Evolutionary conservation across 176 grass and related monocot genomes (phyloP).

Genomic region (Carex scoparia): DNA sequence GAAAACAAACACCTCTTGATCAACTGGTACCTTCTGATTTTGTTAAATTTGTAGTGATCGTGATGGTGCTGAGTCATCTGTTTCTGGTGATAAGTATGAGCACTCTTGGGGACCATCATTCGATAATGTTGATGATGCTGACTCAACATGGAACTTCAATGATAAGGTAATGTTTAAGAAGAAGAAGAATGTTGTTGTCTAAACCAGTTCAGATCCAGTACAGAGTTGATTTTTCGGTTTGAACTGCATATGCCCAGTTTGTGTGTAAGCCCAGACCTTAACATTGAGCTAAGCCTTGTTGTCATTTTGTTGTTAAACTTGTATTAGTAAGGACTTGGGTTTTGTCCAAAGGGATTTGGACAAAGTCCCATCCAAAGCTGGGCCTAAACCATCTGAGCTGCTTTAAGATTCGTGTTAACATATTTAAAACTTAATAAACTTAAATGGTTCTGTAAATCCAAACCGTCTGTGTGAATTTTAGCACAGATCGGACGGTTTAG

Average conservation of each 20-base stretch:
- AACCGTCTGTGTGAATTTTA: too few relatives aligned
- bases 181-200: not conserved
- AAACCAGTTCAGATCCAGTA: not conserved
- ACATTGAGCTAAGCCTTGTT: not conserved
- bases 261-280: constrained; percentile 9
- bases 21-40: not conserved
- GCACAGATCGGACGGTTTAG: too few relatives aligned
- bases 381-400: too few relatives aligned
- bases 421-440: too few relatives aligned
- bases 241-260: not conserved
- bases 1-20: not conserved
- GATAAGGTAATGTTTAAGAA: constrained; percentile 34
- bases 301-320: not conserved
- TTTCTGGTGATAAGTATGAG: constrained; percentile 50
- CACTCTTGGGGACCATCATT: constrained; percentile 73
- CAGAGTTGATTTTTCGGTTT: constrained; percentile 8
- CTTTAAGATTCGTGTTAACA: too few relatives aligned
- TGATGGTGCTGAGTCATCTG: constrained; percentile 59
- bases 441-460: too few relatives aligned
- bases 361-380: too few relatives aligned
- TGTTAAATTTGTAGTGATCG: constrained; percentile 53
- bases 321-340: not conserved
- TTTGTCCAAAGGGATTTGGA: too few relatives aligned
- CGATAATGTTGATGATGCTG: constrained; percentile 74
- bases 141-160: constrained; percentile 80